Base-by-base conservation (phyloP, 2,329 filamentous ascomycete species). In the Biscogniauxia marginata region DNA sequence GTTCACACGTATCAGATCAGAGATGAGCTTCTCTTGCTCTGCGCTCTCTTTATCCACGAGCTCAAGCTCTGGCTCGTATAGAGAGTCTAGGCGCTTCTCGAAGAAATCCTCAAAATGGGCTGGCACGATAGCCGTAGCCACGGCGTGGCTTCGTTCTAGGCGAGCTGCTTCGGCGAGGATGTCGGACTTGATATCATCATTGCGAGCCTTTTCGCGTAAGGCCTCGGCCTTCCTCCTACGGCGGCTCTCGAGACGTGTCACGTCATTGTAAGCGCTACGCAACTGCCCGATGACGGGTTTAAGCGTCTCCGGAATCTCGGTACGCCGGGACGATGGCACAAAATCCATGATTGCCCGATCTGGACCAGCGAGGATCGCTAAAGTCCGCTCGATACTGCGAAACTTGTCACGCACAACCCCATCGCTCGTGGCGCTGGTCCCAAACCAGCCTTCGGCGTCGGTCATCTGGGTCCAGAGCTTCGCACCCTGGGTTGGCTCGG, bases 81-180 rank as follows among this genome's bases (percentile, higher is more conserved):
- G 80, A 47, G 71, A 74, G 52, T 88, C 85, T 1, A 99, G 82
- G 1, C 92, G 85, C 63, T 86, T 82, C 66, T 96, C 91, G 63
- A 98, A 97, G 48, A 98, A 88, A 52, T 86, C 84, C 67, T 99
- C 95, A 67, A 99, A 98, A 66, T 97, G 92, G 2, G 90, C 89
- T 0, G 93, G 87, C 50, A 91, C 89, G 51, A 99, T 88, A 9
- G 86, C 84, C 39, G 93, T 92, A 74, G 90, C 90, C 23, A 70
- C 69, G 0, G 92, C 90, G 60, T 91, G 93, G 56, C 90, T 87
- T 47, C 93, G 85, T 75, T 98, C 95, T 11, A 98, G 79, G 7
- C 92, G 85, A 34, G 89, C 87, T 2, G 93, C 88, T 78, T 98
- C 93, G 49, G 84, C 83, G 20, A 96, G 79, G 3, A 99, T 88